These are phyloP conservation scores for Euphrasia arctica DNA, from an alignment of 305 asterid species.

Conservation along the genomic window DNA sequence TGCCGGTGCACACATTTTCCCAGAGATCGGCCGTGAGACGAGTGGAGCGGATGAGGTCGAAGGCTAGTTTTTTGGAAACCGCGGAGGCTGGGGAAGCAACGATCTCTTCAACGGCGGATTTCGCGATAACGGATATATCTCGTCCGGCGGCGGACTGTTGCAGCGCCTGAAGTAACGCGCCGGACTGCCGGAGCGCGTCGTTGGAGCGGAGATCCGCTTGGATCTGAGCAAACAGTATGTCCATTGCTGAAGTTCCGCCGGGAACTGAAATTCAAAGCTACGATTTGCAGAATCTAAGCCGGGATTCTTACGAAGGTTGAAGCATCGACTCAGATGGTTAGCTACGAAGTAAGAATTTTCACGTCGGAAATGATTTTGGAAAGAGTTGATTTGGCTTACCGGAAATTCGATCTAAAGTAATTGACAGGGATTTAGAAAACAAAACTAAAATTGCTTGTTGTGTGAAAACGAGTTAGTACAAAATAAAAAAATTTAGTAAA, in stretches of 20 bases:
- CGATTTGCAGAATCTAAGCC: neutral
- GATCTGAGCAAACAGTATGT: constrained; percentile 82
- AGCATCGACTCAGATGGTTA: constrained; percentile 5
- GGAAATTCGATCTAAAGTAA: constrained; percentile 9
- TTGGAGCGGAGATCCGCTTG: constrained; percentile 91
- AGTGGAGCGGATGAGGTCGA: constrained; percentile 82
- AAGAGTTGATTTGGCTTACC: neutral
- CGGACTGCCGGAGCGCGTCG: constrained; percentile 85
- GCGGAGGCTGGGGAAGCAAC: constrained; percentile 96
- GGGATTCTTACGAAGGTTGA: constrained; percentile 8
- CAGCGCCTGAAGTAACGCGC: constrained; percentile 83
- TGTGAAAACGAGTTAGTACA: no score
- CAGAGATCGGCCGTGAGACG: constrained; percentile 85
- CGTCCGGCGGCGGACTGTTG: constrained; percentile 92
- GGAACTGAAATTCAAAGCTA: constrained; percentile 8
- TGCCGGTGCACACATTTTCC: constrained; percentile 77
- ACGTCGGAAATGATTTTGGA: neutral
- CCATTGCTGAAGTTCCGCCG: constrained; percentile 39
- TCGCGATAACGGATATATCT: constrained; percentile 80
- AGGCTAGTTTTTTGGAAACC: constrained; percentile 77
- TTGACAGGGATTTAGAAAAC: neutral
- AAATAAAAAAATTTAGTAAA: no score
- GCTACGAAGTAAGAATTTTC: neutral
- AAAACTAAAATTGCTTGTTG: constrained; percentile 1
- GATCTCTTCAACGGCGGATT: constrained; percentile 90